These are phyloP conservation scores for Fusarium oligoseptatum DNA, from an alignment of 2,329 filamentous ascomycete species.

Conservation along the genomic window DNA sequence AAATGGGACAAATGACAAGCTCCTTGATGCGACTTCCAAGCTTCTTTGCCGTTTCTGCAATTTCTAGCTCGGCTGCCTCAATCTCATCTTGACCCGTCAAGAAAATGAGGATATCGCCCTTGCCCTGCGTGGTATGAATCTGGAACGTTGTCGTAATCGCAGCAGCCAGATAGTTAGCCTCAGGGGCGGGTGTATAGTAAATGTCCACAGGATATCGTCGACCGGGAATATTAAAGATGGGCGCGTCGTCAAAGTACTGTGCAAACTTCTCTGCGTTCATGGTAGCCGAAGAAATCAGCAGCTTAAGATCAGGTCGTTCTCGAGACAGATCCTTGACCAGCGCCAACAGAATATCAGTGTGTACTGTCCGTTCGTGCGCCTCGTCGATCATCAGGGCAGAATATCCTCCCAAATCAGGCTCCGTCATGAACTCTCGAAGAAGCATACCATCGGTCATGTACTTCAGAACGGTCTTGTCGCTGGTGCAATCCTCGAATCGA, in stretches of 20 bases:
- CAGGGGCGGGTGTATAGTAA: conserved; percentile 89
- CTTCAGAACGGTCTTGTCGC: conserved; percentile 90
- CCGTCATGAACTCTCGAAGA: conserved; percentile 88
- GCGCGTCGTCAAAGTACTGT: conserved; percentile 90
- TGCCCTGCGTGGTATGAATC: conserved; percentile 88
- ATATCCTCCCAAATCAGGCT: conserved; percentile 86
- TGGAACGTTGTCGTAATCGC: conserved; percentile 95
- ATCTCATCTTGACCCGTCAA: conserved; percentile 97
- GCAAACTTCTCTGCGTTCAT: conserved; percentile 95
- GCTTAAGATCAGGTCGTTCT: conserved; percentile 85
- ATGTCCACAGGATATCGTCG: conserved; percentile 91
- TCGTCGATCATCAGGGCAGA: conserved; percentile 96
- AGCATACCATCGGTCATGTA: conserved; percentile 99
- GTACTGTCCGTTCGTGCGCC: conserved; percentile 92
- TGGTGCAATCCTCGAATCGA: conserved; percentile 92
- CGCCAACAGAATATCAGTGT: conserved; percentile 90
- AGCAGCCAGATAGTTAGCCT: conserved; percentile 93
- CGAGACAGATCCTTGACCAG: conserved; percentile 90
- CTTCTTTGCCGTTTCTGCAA: conserved; percentile 88
- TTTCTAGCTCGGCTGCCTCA: conserved; percentile 84
- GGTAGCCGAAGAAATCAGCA: conserved; percentile 94
- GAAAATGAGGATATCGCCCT: conserved; percentile 94
- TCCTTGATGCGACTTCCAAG: conserved; percentile 87
- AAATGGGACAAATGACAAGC: conserved; percentile 92
- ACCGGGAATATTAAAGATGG: conserved; percentile 95